Base-by-base conservation (phyloP, 768 basidiomycete genomes). In the Butyriboletus loyo region DNA sequence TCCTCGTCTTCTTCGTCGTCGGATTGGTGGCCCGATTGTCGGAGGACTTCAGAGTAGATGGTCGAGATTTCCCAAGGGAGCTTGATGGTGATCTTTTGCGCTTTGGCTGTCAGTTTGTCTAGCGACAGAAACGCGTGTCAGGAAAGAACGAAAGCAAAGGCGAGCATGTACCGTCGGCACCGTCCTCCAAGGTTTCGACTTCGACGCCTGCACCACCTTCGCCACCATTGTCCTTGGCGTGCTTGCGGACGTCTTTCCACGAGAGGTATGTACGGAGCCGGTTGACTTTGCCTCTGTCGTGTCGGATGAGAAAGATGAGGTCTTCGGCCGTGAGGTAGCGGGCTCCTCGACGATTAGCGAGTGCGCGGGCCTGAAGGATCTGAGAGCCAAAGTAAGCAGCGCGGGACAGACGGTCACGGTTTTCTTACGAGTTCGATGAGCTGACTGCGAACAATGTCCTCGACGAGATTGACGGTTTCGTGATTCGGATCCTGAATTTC, bases 1-100 rank as follows among this genome's bases (percentile, higher is more conserved):
- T 96, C 94, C 58, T 96, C 94, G 61, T 97, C 95, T 66, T 95
- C 93, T 66, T 95, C 93, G 54, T 93, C 91, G 58, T 95, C 93
- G n/a, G 86, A 86, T 46, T 92, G 89, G 57, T 89, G 87, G 7
- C 85, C 86, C 47, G 75, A 84, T 53, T 84, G 79, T 50, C 77
- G 77, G 19, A 98, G 76, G 17, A 90, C 87, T 65, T 97, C 95
- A 4, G 89, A 87, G 64, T 93, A 98, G 27, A 94, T 87, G 0
- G 92, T 95, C 3, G 85, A 83, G 10, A 97, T 84, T 66, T 98
- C 95, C 95, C 95, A 98, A 37, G 95, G 92, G 4, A 97, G 80
- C 71, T 96, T 96, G 63, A 98, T 92, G 37, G 90, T 92, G 53
- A 92, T 90, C 66, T 95, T 95, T 71, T 92, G 85, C 2, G 92